phyloP scores from a whole-genome alignment of 139 green algal genomes.

The Desmodesmus armatus region DNA sequence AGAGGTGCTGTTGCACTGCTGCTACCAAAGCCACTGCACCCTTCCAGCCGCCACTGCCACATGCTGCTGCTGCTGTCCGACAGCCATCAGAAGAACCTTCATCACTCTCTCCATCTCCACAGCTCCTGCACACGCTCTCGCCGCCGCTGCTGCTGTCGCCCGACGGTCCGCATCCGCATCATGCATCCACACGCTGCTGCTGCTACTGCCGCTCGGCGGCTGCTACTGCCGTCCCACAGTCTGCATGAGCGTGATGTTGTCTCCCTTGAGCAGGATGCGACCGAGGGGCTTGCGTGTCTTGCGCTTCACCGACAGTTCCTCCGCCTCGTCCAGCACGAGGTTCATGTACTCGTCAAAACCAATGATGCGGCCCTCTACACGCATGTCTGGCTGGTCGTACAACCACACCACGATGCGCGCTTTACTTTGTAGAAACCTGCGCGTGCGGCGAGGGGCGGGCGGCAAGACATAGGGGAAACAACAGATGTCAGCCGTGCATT shows the following conservation, averaged over 20 bases:
- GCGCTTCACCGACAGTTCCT: constrained; percentile 96
- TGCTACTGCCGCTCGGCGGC: not conserved
- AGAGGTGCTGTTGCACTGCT: too few species aligned
- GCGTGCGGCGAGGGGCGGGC: too few species aligned
- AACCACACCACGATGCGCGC: constrained; percentile 98
- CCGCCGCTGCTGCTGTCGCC: not conserved
- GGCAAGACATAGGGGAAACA: too few species aligned
- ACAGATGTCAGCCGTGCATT: too few species aligned
- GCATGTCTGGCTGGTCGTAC: constrained; percentile 94
- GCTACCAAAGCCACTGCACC: not conserved
- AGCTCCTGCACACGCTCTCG: not conserved
- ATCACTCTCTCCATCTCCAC: not conserved
- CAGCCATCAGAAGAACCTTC: not conserved
- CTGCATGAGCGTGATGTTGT: constrained; percentile 99
- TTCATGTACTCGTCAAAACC: constrained; percentile 99
- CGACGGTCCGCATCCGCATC: not conserved
- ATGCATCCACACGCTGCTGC: not conserved
- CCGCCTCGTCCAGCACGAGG: constrained; percentile 97
- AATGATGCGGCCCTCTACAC: constrained; percentile 97
- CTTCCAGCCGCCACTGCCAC: not conserved
- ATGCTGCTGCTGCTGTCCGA: not conserved
- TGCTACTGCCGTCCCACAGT: constrained; percentile 50
- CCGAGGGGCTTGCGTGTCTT: constrained; percentile 93
- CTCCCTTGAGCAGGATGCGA: constrained; percentile 97
- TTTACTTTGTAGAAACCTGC: constrained; percentile 96